Percentiles rank a stretch among this genome's conserved stretches.
phyloP scores from a whole-genome alignment of 176 grass and related monocot genomes.

The Bonia amplexicaulis region DNA sequence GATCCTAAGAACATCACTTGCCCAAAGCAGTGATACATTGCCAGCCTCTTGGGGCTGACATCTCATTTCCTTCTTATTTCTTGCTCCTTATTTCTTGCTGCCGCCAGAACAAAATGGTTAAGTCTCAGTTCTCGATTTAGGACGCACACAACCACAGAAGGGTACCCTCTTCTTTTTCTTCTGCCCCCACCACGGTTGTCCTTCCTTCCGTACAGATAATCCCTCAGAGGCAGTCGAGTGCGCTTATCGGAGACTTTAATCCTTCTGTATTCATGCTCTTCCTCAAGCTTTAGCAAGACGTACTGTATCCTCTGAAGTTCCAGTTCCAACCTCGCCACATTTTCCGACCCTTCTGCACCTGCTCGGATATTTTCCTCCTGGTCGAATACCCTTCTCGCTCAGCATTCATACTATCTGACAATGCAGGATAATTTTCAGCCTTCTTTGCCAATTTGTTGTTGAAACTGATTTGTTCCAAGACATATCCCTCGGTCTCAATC shows the following conservation, averaged over 20 bases:
- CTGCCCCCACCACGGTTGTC: constrained; percentile 24
- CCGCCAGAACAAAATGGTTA: constrained; percentile 22
- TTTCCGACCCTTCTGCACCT: constrained; percentile 64
- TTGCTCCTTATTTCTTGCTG: constrained; percentile 26
- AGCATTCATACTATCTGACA: constrained; percentile 29
- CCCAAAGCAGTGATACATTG: neutral
- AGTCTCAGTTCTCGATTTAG: constrained; percentile 41
- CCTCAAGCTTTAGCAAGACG: constrained; percentile 73
- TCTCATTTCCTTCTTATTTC: constrained; percentile 8
- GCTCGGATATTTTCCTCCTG: constrained; percentile 58
- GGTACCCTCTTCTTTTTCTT: constrained; percentile 48
- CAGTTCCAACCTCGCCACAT: constrained; percentile 65
- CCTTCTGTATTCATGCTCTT: constrained; percentile 56
- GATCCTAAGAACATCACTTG: neutral
- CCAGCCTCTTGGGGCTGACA: constrained; percentile 11
- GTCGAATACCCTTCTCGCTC: constrained; percentile 56
- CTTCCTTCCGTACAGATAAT: constrained; percentile 89
- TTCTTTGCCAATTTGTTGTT: constrained; percentile 64
- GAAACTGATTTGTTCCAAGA: constrained; percentile 63
- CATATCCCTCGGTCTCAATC: constrained; percentile 49
- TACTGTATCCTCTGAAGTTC: constrained; percentile 92
- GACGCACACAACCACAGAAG: constrained; percentile 77
- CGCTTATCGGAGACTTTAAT: constrained; percentile 52
- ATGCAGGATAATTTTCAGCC: constrained; percentile 48
- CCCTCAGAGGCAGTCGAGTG: constrained; percentile 66